These are phyloP conservation scores for Basipetospora chlamydospora DNA, from an alignment of 2,329 filamentous ascomycete genomes.

Conservation along the genomic window DNA sequence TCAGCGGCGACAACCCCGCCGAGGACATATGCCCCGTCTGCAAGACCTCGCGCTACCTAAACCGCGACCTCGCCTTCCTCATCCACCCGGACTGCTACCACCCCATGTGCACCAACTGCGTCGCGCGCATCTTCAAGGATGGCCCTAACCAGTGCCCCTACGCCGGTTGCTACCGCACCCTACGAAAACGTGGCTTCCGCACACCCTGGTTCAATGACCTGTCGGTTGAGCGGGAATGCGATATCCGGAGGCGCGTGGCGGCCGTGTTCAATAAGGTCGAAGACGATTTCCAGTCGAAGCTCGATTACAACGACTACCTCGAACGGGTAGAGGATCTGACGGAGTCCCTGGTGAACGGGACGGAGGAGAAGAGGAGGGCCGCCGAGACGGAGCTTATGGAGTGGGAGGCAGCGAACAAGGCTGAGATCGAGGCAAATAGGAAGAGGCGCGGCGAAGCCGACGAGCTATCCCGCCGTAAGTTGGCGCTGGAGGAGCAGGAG, in stretches of 20 bases:
- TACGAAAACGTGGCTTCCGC: conserved; percentile 73
- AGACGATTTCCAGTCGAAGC: conserved; percentile 77
- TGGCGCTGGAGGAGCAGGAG: conserved; percentile 53
- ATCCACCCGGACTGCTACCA: conserved; percentile 99
- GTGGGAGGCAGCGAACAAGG: conserved; percentile 62
- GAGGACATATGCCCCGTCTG: conserved; percentile 88
- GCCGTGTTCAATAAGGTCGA: conserved; percentile 74
- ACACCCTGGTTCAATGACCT: conserved; percentile 84
- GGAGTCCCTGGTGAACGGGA: conserved; percentile 68
- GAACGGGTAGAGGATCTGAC: conserved; percentile 84
- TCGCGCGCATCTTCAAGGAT: conserved; percentile 83
- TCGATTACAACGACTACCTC: conserved; percentile 85
- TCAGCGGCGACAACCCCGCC: conserved; percentile 14
- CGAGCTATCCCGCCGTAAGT: conserved; percentile 33
- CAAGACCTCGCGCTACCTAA: conserved; percentile 92
- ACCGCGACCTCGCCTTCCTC: conserved; percentile 83
- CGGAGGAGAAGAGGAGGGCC: conserved; percentile 42
- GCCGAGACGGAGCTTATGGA: conserved; percentile 31
- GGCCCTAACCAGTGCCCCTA: conserved; percentile 89
- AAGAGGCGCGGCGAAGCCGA: conserved; percentile 40
- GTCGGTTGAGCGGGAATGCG: conserved; percentile 78
- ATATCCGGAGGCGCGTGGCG: conserved; percentile 67
- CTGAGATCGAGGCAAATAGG: conserved; percentile 49
- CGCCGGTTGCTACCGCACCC: conserved; percentile 71
- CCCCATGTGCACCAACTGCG: conserved; percentile 94